A percentile compares a stretch with the other conserved stretches of the same genome.
These are phyloP conservation scores for Prunus mongolica DNA, from an alignment of 306 rosid species.

Conservation along the genomic window DNA sequence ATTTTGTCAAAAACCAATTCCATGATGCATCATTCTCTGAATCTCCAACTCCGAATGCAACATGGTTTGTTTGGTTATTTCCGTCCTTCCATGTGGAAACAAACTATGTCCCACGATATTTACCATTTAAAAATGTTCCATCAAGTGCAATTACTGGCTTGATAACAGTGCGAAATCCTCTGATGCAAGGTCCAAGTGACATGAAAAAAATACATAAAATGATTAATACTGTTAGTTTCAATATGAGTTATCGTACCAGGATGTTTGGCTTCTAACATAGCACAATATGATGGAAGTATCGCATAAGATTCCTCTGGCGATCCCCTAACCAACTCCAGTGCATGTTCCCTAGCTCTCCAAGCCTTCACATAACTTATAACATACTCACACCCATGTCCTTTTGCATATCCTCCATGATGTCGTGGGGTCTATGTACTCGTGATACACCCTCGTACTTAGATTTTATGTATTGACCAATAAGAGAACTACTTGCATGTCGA, in stretches of 20 bases:
- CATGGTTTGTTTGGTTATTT: not conserved
- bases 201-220: too few species aligned
- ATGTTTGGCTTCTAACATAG: not conserved
- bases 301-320: constrained; percentile 7
- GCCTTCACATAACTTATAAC: too few species aligned
- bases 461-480: too few species aligned
- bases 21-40: not conserved
- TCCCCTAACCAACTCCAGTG: constrained; percentile 7
- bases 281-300: not conserved
- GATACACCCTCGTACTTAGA: too few species aligned
- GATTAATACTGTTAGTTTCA: too few species aligned
- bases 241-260: not conserved
- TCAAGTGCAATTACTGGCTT: not conserved
- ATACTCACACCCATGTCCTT: too few species aligned
- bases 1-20: not conserved
- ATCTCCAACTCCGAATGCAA: not conserved
- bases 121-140: constrained; percentile 1
- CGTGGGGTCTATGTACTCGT: too few species aligned
- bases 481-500: not conserved
- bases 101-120: not conserved
- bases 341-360: not conserved
- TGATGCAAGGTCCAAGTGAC: not conserved
- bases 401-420: too few species aligned
- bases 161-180: not conserved
- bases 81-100: not conserved